Evolutionary conservation across 208 protist genomes (phyloP).

Genomic region (Naegleria gruberi): DNA sequence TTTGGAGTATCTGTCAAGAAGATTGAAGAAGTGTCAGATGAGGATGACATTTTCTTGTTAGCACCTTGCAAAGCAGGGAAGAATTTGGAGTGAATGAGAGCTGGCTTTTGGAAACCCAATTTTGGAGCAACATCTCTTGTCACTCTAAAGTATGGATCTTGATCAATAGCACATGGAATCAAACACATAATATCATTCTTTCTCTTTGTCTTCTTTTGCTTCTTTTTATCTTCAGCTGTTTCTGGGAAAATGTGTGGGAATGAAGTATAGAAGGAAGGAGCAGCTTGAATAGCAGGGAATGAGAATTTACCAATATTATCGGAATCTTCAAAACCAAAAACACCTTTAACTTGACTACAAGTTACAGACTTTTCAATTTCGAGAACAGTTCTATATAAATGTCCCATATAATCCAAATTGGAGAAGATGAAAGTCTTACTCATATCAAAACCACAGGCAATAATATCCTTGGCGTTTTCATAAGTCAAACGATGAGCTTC

Average conservation of each 20-base stretch:
- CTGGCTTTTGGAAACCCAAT: conserved; percentile 78
- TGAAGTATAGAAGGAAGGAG: conserved; percentile 83
- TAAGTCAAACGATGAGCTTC: conserved; percentile 59
- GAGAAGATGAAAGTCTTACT: conserved; percentile 98
- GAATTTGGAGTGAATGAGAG: conserved; percentile 92
- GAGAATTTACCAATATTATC: conserved; percentile 85
- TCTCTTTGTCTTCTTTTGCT: not conserved
- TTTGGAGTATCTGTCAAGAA: conserved; percentile 88
- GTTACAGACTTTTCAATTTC: conserved; percentile 81
- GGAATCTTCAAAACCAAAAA: conserved; percentile 79
- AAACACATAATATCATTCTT: conserved; percentile 76
- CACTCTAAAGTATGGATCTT: conserved; percentile 98
- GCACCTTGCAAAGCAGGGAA: conserved; percentile 90
- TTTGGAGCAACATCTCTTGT: conserved; percentile 84
- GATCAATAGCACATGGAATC: conserved; percentile 90
- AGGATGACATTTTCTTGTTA: conserved; percentile 94
- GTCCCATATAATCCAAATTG: conserved; percentile 90
- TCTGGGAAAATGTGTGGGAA: conserved; percentile 82
- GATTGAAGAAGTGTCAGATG: conserved; percentile 68
- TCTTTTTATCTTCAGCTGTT: not conserved
- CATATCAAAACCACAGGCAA: conserved; percentile 95
- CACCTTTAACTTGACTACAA: conserved; percentile 73
- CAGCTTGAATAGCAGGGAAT: conserved; percentile 94
- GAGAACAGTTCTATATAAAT: conserved; percentile 88
- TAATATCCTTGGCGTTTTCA: conserved; percentile 98